Percentiles rank a stretch among this genome's conserved stretches.
These are phyloP conservation scores for Collybiopsis luxurians DNA, from an alignment of 768 basidiomycete genomes.

Conservation along the genomic window DNA sequence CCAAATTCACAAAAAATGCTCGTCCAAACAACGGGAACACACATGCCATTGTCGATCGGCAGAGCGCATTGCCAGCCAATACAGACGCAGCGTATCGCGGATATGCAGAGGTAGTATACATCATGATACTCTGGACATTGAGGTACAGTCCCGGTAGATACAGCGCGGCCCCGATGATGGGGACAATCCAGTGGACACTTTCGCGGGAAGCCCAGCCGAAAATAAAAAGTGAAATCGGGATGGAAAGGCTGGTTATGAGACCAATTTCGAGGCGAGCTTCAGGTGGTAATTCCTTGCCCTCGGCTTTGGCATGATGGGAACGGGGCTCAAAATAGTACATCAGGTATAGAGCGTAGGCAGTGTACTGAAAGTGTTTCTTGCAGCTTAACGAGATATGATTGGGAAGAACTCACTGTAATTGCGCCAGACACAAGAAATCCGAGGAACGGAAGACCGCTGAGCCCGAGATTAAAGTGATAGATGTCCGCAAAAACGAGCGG, in stretches of 20 bases:
- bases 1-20: conserved; percentile 2
- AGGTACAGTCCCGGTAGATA: conserved; percentile 29
- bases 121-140: conserved; percentile 25
- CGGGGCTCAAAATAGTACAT: conserved; percentile 20
- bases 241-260: conserved; percentile 26
- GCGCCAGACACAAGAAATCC: conserved; percentile 16
- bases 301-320: conserved; percentile 10
- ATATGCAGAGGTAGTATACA: conserved; percentile 30
- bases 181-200: conserved; percentile 31
- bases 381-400: not conserved
- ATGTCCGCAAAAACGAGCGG: conserved; percentile 28
- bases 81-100: conserved; percentile 28
- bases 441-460: conserved; percentile 28
- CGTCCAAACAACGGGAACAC: conserved; percentile 16
- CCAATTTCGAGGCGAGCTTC: conserved; percentile 31
- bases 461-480: conserved; percentile 28
- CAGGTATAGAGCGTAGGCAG: conserved; percentile 18
- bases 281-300: conserved; percentile 15
- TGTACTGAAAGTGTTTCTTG: conserved; percentile 11
- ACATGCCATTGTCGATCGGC: conserved; percentile 24
- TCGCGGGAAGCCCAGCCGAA: conserved; percentile 29
- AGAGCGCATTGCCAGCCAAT: conserved; percentile 31
- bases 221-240: conserved; percentile 30
- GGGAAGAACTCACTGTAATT: not conserved
- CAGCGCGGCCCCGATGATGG: conserved; percentile 29